Conservation (phyloP, 2,329 filamentous ascomycete species). For the Claviceps spartinae region DNA sequence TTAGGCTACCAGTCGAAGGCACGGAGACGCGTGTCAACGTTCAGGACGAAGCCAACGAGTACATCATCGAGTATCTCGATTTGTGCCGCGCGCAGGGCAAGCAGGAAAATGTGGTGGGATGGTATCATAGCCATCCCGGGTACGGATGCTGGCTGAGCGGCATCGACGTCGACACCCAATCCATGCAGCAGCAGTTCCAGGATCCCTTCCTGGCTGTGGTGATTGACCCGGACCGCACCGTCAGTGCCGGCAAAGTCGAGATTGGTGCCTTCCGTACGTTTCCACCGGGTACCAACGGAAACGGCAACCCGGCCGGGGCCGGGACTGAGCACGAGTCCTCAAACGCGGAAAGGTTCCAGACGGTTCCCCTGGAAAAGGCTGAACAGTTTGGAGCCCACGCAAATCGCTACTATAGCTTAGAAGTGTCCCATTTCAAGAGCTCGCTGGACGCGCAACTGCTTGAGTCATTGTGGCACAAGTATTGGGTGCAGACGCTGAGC, state of each 20-base stretch:
- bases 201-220: slow-evolving; percentile 94
- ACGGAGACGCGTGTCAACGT: slow-evolving; percentile 98
- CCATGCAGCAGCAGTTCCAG: slow-evolving; percentile 68
- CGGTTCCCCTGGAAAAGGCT: slow-evolving; percentile 83
- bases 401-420: slow-evolving; percentile 78
- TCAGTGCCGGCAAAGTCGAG: slow-evolving; percentile 88
- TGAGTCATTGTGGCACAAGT: slow-evolving; percentile 93
- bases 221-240: slow-evolving; percentile 90
- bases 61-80: slow-evolving; percentile 77
- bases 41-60: slow-evolving; percentile 91
- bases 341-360: slow-evolving; percentile 46
- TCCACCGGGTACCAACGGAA: slow-evolving; percentile 26
- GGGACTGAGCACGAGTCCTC: slow-evolving; percentile 10
- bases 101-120: slow-evolving; percentile 86
- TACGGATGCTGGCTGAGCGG: slow-evolving; percentile 97
- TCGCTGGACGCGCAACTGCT: slow-evolving; percentile 77
- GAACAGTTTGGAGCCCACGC: slow-evolving; percentile 93
- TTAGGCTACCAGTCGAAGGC: slow-evolving; percentile 86
- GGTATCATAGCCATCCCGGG: slow-evolving; percentile 96
- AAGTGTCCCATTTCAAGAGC: slow-evolving; percentile 90
- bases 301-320: too few species aligned
- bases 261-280: slow-evolving; percentile 95
- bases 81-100: slow-evolving; percentile 62
- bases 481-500: slow-evolving; percentile 93
- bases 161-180: slow-evolving; percentile 85